Evolutionary conservation across 2,329 filamentous ascomycete genomes (phyloP), one percentile per base, ranked within the genome.

Genomic region (Clonostachys solani): DNA sequence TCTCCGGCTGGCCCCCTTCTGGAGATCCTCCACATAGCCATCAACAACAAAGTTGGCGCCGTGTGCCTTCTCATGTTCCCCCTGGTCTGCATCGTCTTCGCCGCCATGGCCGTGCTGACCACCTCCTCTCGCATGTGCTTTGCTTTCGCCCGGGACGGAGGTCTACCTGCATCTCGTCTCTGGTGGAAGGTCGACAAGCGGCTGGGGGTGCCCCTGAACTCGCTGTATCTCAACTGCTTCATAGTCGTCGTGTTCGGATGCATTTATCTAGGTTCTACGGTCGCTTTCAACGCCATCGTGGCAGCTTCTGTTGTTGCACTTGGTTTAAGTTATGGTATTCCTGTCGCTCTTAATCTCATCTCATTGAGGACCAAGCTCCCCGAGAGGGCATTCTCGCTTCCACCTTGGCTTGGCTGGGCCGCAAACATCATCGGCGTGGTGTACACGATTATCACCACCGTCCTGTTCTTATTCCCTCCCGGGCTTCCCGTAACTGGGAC

Each of bases 401-500:
- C 60, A 0, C 46, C 44, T 6, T 63, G 59, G 56, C 50, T 69
- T 2, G 68, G 68, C 7, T 71, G 68, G 68, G 59, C 54, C 1
- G 49, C 52, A 2, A 61, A 70, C 37, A 53, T 56, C 7, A 54
- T 61, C 29, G 84, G 86, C 6, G 72, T 91, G 42, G 68, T 69
- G 0, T 91, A 86, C 65, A 79, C 84, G 2, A 66, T 81, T 12
- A 61, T 90, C n/a, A 90, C 86, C 0, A 89, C 85, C 0, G 80
- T 89, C 1, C 72, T 91, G 1, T 90, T 90, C 65, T 74, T 89
- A 17, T 89, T 90, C 64, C 87, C 87, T 4, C 86, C 87, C 0
- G 75, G 74, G 8, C 58, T 83, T 5, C 84, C 84, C 0, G 83
- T 85, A 3, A 81, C 80, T 0, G 72, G 75, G 0, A 79, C 68